Percentiles rank a stretch among this genome's conserved stretches.
Evolutionary conservation across 2,329 filamentous ascomycete genomes (phyloP).

Genomic region (Colletotrichum euphorbiae): DNA sequence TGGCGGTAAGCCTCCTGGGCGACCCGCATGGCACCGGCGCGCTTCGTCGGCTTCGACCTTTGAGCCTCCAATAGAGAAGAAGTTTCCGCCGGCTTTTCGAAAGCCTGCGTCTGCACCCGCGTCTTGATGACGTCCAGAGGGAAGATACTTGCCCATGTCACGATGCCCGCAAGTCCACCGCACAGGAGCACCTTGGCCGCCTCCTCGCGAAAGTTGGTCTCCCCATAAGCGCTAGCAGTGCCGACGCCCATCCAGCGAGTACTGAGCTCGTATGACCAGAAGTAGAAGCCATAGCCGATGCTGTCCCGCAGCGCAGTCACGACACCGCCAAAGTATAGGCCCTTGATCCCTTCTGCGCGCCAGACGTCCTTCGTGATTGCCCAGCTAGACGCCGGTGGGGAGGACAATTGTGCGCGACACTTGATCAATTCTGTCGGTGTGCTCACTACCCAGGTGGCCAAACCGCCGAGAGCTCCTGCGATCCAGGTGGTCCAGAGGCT

Average conservation of each 20-base stretch:
- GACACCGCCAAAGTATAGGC: slow-evolving; percentile 83
- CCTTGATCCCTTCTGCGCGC: slow-evolving; percentile 68
- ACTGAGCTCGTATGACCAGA: slow-evolving; percentile 88
- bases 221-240: slow-evolving; percentile 30
- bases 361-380: slow-evolving; percentile 72
- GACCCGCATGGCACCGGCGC: slow-evolving; percentile 70
- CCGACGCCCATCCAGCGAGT: slow-evolving; percentile 66
- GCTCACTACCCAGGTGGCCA: slow-evolving; percentile 87
- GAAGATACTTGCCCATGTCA: slow-evolving; percentile 91
- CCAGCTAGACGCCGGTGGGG: slow-evolving; percentile 66
- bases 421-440: slow-evolving; percentile 93
- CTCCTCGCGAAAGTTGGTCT: slow-evolving; percentile 51
- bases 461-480: slow-evolving; percentile 83
- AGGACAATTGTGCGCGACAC: slow-evolving; percentile 80
- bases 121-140: slow-evolving; percentile 95
- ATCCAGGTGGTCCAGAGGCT: slow-evolving; percentile 77
- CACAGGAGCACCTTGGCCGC: slow-evolving; percentile 79
- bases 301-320: slow-evolving; percentile 87
- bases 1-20: slow-evolving; percentile 73
- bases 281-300: slow-evolving; percentile 97
- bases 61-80: slow-evolving; percentile 48
- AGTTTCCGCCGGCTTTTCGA: slow-evolving; percentile 42
- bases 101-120: slow-evolving; percentile 81
- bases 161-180: slow-evolving; percentile 86
- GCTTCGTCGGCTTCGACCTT: slow-evolving; percentile 43